A percentile compares a stretch with the other conserved stretches of the same genome.
Conservation (phyloP, 1,284 basidiomycete species). For the Gymnopus androsaceus region DNA sequence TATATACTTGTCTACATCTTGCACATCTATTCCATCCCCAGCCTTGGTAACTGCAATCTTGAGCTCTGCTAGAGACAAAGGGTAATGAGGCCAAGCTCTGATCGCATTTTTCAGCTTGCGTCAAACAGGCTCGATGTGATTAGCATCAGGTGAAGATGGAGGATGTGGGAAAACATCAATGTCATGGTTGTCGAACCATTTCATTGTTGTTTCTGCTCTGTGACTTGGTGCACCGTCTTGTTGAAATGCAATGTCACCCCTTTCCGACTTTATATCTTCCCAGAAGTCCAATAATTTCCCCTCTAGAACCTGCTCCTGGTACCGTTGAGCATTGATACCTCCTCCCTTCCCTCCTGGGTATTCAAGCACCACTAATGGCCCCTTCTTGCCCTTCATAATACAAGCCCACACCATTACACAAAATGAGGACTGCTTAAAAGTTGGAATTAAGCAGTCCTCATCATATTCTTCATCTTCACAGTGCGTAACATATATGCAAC, state of each 20-base stretch:
- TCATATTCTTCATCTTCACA: slow-evolving; percentile 15
- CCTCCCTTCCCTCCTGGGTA: slow-evolving; percentile 22
- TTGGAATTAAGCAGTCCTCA: slow-evolving; percentile 20
- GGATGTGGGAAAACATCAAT: slow-evolving; percentile 2
- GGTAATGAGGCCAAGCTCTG: slow-evolving; percentile 6
- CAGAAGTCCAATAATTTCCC: background rate
- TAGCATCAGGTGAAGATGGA: background rate
- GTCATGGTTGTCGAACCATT: background rate
- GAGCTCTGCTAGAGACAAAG: slow-evolving; percentile 22
- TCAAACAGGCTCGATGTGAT: background rate
- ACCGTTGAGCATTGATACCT: slow-evolving; percentile 20
- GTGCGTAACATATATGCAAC: slow-evolving; percentile 20
- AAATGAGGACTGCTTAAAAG: slow-evolving; percentile 19
- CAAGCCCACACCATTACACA: slow-evolving; percentile 18
- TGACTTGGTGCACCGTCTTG: background rate
- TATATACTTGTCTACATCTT: slow-evolving; percentile 25
- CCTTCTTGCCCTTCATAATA: slow-evolving; percentile 19
- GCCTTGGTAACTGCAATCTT: slow-evolving; percentile 18
- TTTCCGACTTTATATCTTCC: background rate
- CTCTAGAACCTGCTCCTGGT: slow-evolving; percentile 21
- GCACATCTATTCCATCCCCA: slow-evolving; percentile 24
- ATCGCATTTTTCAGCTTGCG: background rate
- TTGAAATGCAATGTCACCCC: background rate
- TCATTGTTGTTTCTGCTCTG: background rate
- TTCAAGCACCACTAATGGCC: slow-evolving; percentile 20